Base-by-base conservation (phyloP, 371 early-diverging fungal species). In the Mucor velutinosus region DNA sequence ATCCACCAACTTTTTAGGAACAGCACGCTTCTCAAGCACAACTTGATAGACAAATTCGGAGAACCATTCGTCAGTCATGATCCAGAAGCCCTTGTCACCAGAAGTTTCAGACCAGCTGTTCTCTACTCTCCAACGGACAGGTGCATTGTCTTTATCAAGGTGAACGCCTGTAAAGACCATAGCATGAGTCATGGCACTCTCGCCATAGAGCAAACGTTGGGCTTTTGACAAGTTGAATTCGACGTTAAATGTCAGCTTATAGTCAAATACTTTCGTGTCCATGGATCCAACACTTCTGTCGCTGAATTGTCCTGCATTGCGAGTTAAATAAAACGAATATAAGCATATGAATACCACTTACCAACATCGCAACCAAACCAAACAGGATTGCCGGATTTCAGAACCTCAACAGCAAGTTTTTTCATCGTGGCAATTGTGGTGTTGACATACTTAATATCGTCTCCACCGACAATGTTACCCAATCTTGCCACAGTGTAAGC, bases 301-400 rank as follows among this genome's bases (percentile, higher is more conserved):
- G 35, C 76, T 76, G 56, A 76, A 83, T 70, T 83, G 81, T 3
- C 79, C 78, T 76, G 57, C 21, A 35, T 19, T 29, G 12, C 17
- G 7, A 12, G 5, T 33, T 25, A 1, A 32, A 5, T 2, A 47
- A 19, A 5, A 19, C 10, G 11, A 33, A 49, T 19, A 8, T 17
- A 32, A 3, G 29, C n/a, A 30, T 57, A 33, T 30, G 7, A 32
- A 32, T 15, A 6, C n/a, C 37, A 74, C 78, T 89, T 90, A 70
- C 92, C 91, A 23, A 93, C 93, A 76, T 94, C 93, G 58, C 92
- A 90, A 8, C 93, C 93, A 66, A 93, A 94, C 94, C 93, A 93
- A 12, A 93, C 93, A 5, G 94, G 93, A 3, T 79, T 75, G 29
- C 89, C 89, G 0, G 82, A 74, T 59, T 86, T 83, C 55, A 93